Base-by-base conservation (phyloP, 257 asterid genomes). In the Lithospermum erythrorhizon region DNA sequence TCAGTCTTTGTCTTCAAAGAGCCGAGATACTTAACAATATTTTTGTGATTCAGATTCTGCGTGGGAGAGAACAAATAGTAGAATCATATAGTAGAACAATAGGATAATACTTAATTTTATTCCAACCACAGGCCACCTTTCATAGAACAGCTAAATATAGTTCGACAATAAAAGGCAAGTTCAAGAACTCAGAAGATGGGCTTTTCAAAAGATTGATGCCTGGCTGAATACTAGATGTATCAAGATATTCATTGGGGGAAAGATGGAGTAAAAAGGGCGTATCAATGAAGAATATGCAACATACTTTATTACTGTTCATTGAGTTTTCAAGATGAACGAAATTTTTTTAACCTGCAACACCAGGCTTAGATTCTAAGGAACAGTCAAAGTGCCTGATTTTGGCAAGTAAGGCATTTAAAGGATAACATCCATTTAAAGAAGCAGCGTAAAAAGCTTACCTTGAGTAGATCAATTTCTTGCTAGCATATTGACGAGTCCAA, bases 391-490 rank as follows among this genome's bases (percentile, higher is more conserved):
- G 15, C 16, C 49, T 41, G 49, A 1, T 41, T 41, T 13, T 41
- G 15, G 18, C 13, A 41, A 41, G 49, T 41, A 11, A 11, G 17
- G 49, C 49, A 41, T 41, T 11, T 41, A 11, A 13, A 41, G 49
- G 4, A 11, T 41, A 41, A 11, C 1, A 41, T 41, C 18, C 49
- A 41, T 41, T 15, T 47, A 20, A 54, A 65, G 49, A 69, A 27
- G 27, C 8, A 21, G 65, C 29, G 65, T 35, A 22, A 66, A 61
- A 59, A 66, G 32, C 52, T 81, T 72, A 91, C 98, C 98, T 91
- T 88, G 30, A 91, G 89, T 81, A 91, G 74, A 74, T 91, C 98
- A 55, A 91, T 91, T 84, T 91, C 98, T 91, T 88, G 98, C 98
- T 91, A 88, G 73, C 73, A 64, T 64, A 66, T 72, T 68, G 60